Conservation (phyloP, 2,329 filamentous ascomycete genomes). For the Neurospora sp. region DNA sequence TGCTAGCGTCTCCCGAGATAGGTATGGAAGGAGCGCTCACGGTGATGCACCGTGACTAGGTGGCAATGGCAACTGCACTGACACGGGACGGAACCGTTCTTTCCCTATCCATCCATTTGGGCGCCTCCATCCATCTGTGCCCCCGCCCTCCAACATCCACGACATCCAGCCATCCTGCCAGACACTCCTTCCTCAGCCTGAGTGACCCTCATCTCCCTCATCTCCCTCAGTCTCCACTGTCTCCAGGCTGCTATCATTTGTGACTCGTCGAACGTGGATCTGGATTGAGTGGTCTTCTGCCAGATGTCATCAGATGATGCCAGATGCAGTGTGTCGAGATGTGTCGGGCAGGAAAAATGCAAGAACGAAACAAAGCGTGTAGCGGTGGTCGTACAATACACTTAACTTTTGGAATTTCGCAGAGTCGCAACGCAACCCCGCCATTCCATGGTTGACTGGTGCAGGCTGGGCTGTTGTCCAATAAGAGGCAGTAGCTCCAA, state of each 20-base stretch:
- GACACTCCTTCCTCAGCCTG: not conserved
- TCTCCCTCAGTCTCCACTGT: not conserved
- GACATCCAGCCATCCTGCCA: not conserved
- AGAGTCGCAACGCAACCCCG: not conserved
- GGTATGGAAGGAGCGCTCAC: not conserved
- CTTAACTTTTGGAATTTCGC: not conserved
- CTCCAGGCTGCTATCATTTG: not conserved
- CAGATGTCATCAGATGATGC: not conserved
- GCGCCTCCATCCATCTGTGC: not conserved
- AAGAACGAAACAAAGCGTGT: not conserved
- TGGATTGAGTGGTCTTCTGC: not conserved
- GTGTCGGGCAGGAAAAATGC: not conserved
- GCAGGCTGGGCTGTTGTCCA: not conserved
- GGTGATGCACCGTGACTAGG: not conserved
- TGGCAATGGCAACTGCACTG: not conserved
- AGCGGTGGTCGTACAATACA: not conserved
- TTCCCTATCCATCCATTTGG: not conserved
- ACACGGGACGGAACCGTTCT: not conserved
- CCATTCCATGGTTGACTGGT: not conserved
- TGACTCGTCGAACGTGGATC: not conserved
- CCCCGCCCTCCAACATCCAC: not conserved
- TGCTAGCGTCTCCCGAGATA: not conserved
- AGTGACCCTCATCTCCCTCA: not conserved
- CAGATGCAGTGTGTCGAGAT: not conserved
- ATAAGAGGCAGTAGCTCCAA: not conserved